phyloP scores from a whole-genome alignment of 306 rosid species.

The Albizia julibrissin region DNA sequence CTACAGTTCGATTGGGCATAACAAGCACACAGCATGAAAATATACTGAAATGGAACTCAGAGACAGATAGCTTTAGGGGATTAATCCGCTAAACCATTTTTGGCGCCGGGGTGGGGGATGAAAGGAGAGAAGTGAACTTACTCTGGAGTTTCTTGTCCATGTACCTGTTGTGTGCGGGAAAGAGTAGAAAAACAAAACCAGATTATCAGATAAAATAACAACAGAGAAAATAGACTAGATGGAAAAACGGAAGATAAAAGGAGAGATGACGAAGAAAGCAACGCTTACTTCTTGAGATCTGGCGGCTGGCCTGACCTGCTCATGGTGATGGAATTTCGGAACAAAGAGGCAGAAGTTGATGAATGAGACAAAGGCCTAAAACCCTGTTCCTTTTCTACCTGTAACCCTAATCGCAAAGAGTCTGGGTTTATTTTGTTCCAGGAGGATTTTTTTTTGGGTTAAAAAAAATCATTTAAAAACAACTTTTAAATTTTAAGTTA shows the following conservation, averaged over 20 bases:
- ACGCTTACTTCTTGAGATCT: conserved; percentile 64
- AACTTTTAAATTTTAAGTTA: too few relatives aligned
- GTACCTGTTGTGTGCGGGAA: conserved; percentile 44
- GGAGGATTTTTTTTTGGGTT: too few relatives aligned
- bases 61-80: neutral
- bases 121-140: conserved; percentile 31
- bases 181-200: neutral
- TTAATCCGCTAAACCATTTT: neutral
- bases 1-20: too few relatives aligned
- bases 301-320: conserved; percentile 78
- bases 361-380: neutral
- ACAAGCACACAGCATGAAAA: too few relatives aligned
- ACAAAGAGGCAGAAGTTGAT: neutral
- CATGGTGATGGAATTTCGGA: conserved; percentile 41
- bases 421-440: neutral
- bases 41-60: neutral
- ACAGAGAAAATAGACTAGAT: neutral
- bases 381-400: neutral
- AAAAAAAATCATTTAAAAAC: too few relatives aligned
- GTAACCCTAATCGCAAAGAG: neutral
- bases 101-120: too few relatives aligned
- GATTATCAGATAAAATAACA: neutral
- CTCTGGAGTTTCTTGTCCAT: conserved; percentile 88
- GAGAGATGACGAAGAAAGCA: conserved; percentile 16
- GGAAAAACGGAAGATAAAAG: neutral